Base-by-base conservation (phyloP, 2,329 filamentous ascomycete genomes). In the Aquanectria penicillioides region DNA sequence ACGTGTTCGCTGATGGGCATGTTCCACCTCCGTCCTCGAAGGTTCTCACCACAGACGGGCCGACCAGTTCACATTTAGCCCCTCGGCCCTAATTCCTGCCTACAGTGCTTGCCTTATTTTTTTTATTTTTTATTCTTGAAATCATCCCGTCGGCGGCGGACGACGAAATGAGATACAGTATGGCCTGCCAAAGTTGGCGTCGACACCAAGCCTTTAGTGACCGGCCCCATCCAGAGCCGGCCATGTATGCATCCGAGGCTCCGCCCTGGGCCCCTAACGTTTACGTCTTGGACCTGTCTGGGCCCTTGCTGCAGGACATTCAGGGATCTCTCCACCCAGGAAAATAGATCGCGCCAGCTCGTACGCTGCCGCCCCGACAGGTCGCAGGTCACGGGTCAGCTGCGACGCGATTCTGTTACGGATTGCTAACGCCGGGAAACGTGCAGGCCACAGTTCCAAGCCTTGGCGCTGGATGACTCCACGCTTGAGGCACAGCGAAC, bases 281-380 rank as follows among this genome's bases (percentile, higher is more conserved):
- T 54, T 36, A 51, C 40, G 54, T 47, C 31, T 46, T 51, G 25
- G 47, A 25, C 43, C 44, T 55, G 38, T n/a, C 53, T 36, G 18
- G 58, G 53, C 53, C 52, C 53, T 57, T 44, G 44, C 63, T 69
- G 65, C 65, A 67, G 62, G 64, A 67, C 52, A 63, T 58, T 40
- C 67, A 62, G 57, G 56, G 55, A 67, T 69, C 60, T 69, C 62
- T 60, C 67, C 67, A 69, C 66, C 52, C 47, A 51, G 34, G 33
- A 25, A 47, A 51, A 66, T 29, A 69, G 67, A 69, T 69, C 65
- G 67, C 67, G 60, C 67, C 65, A 69, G 56, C 51, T 64, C 50
- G 25, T 38, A 34, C 47, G 56, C 56, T 59, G 40, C 54, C 49
- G 49, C 52, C 49, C 59, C 43, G 31, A 54, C 57, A 62, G 47